Base-by-base conservation (phyloP, 176 grass and related monocot species). In the Cenchrus americanus region DNA sequence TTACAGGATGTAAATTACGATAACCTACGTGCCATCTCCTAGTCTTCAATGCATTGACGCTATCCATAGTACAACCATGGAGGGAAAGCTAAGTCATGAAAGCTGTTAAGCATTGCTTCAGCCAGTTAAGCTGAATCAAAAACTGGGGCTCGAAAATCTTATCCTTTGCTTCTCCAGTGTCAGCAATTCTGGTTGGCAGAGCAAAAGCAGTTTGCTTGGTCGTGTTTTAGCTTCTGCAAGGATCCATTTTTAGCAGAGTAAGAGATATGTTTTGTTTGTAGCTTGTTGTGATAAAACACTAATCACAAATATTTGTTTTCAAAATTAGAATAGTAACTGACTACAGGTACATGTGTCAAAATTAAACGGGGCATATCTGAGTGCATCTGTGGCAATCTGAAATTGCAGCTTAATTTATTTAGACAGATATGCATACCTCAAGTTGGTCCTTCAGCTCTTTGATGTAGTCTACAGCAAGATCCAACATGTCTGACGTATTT, bases 401-500 rank as follows among this genome's bases (percentile, higher is more conserved):
- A 7, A 64, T 27, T 32, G 24, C 15, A 1, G 18, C 13, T 57
- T n/a, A n/a, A 27, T 30, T 52, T 54, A 30, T 18, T 71, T 67
- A 64, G 37, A 57, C 7, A 34, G 34, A 80, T 18, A 47, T 85
- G 69, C 80, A 76, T 86, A 99, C 96, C 96, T 99, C 80, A 76
- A 96, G 59, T 83, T 96, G 85, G 55, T 72, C 87, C 86, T 99
- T 91, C 5, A 99, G 89, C n/a, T 90, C 93, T 74, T 76, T 99
- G 75, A 99, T 99, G 87, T 99, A 86, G 41, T 94, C 89, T 17
- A 99, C 88, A 73, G 96, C 93, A 62, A 96, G 82, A 26, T 99
- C 96, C 83, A 99, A 82, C 96, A 99, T 99, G 53, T 99, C 96
- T 43, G 96, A 90, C 19, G 89, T 94, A 83, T 91, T 99, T 81